Evolutionary conservation across 768 basidiomycete genomes (phyloP).

Genomic region (Auriscalpium vulgare): DNA sequence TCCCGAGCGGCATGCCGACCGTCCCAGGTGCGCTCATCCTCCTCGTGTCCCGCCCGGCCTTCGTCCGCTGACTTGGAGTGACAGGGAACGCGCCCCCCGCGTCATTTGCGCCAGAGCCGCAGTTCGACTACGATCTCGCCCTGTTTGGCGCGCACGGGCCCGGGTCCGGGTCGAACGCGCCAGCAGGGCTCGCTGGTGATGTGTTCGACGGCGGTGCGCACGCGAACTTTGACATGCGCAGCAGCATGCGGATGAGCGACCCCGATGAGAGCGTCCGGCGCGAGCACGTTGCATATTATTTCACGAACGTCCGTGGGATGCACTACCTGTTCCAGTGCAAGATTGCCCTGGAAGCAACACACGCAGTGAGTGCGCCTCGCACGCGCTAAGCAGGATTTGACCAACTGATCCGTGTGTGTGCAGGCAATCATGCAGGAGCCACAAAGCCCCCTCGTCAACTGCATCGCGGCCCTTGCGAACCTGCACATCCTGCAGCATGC

Average conservation of each 20-base stretch:
- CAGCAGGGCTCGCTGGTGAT: not conserved
- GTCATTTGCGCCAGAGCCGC: not conserved
- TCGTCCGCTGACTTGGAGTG: not conserved
- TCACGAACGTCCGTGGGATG: constrained; percentile 58
- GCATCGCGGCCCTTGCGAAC: constrained; percentile 14
- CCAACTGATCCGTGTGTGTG: not conserved
- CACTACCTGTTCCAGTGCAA: constrained; percentile 62
- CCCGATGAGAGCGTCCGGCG: constrained; percentile 10
- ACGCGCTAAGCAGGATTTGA: not conserved
- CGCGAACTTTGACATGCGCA: constrained; percentile 6
- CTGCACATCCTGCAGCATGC: constrained; percentile 11
- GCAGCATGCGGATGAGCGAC: constrained; percentile 5
- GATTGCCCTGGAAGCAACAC: constrained; percentile 53
- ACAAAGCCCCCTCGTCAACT: constrained; percentile 8
- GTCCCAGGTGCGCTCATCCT: constrained; percentile 4
- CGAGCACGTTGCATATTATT: constrained; percentile 55
- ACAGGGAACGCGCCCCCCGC: not conserved
- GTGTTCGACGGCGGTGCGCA: constrained; percentile 9
- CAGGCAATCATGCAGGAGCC: constrained; percentile 10
- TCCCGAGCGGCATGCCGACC: constrained; percentile 11
- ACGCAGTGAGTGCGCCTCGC: constrained; percentile 40
- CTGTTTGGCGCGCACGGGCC: not conserved
- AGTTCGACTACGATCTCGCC: not conserved
- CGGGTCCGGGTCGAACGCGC: not conserved
- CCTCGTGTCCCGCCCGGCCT: not conserved